Evolutionary conservation across 345 rosid species (phyloP).

Genomic region (Eucalyptus sp.): DNA sequence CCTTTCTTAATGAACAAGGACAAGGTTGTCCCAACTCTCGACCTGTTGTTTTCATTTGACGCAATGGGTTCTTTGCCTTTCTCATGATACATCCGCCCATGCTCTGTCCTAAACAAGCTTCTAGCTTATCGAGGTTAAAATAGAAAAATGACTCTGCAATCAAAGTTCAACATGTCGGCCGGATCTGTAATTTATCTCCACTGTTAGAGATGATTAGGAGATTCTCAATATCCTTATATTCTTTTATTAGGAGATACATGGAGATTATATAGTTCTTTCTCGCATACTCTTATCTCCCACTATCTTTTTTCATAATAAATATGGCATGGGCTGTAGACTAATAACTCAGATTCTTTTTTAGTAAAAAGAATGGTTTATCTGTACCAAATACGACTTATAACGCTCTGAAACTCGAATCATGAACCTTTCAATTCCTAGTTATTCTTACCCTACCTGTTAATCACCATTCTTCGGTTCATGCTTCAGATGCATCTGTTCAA

Average conservation of each 20-base stretch:
- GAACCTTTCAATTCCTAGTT: not conserved
- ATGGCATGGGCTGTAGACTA: not conserved
- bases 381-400: not conserved
- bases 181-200: not conserved
- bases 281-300: not conserved
- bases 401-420: not conserved
- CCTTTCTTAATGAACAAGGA: constrained; percentile 17
- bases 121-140: not conserved
- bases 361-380: not conserved
- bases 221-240: not conserved
- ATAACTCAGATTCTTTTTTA: not conserved
- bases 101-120: not conserved
- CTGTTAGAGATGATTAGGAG: not conserved
- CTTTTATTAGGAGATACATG: not conserved
- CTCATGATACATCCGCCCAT: not conserved
- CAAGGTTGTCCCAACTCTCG: constrained; percentile 7
- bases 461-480: not conserved
- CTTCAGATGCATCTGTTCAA: not conserved
- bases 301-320: not conserved
- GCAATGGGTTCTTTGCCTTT: not conserved
- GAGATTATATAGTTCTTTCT: not conserved
- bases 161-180: not conserved
- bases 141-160: not conserved
- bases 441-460: not conserved
- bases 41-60: constrained; percentile 6